Percentiles rank a stretch among this genome's conserved stretches.
phyloP scores from a whole-genome alignment of 805 yeast species.

The Lachancea lanzarotensis region DNA sequence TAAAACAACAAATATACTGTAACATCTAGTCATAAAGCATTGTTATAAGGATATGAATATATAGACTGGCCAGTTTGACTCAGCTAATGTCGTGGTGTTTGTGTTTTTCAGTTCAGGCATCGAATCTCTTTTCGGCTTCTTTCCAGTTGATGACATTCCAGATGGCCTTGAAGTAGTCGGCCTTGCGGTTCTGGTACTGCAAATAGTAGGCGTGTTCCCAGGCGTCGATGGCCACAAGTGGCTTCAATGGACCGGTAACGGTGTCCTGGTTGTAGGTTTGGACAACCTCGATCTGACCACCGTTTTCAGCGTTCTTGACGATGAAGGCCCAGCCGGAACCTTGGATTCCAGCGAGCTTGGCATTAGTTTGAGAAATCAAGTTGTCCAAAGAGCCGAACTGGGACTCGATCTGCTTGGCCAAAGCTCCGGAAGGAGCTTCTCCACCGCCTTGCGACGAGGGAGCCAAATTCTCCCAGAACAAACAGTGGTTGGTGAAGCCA shows the following conservation, averaged over 20 bases:
- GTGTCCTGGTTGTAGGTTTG: conserved; percentile 86
- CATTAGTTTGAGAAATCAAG: conserved; percentile 56
- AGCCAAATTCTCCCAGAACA: conserved; percentile 84
- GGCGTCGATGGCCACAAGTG: conserved; percentile 85
- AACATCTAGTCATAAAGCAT: conserved; percentile 1
- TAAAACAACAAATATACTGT: too few species aligned
- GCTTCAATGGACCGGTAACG: conserved; percentile 59
- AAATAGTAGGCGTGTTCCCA: conserved; percentile 97
- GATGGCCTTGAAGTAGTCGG: conserved; percentile 84
- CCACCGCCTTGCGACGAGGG: conserved; percentile 78
- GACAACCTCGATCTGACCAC: conserved; percentile 63
- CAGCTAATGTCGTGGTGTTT: background rate
- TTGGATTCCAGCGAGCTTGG: conserved; percentile 77
- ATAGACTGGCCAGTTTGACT: background rate
- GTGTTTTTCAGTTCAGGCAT: conserved; percentile 16
- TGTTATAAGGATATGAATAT: background rate
- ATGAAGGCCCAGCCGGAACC: conserved; percentile 96
- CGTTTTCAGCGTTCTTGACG: conserved; percentile 71
- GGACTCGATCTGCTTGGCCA: conserved; percentile 50
- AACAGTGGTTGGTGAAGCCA: conserved; percentile 77
- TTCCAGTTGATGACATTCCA: conserved; percentile 95
- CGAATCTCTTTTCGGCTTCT: conserved; percentile 74
- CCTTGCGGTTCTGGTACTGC: conserved; percentile 89
- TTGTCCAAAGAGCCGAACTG: conserved; percentile 72
- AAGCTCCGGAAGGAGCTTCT: conserved; percentile 43